Conservation (phyloP, 2,329 filamentous ascomycete genomes). For the Ophiosphaerella narmari region DNA sequence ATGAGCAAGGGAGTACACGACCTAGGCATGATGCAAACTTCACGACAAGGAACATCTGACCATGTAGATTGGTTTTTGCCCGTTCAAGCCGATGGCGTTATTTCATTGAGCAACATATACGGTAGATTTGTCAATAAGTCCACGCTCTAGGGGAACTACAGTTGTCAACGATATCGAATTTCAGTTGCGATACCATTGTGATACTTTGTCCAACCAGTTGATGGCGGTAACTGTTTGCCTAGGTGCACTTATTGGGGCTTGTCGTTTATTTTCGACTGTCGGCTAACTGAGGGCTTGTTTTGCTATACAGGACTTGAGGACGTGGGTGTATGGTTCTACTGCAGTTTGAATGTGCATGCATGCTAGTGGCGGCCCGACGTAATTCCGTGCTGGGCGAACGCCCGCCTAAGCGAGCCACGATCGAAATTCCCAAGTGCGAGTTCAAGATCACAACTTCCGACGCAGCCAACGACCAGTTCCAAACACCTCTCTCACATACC, state of each 20-base stretch:
- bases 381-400: slow-evolving; percentile 7
- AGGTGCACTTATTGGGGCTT: too few relatives aligned
- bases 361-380: slow-evolving; percentile 23
- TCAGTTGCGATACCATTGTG: too few relatives aligned
- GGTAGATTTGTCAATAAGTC: too few relatives aligned
- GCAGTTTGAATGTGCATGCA: background rate
- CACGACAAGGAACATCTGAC: background rate
- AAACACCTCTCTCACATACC: slow-evolving; percentile 21
- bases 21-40: background rate
- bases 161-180: too few relatives aligned
- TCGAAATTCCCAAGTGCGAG: slow-evolving; percentile 11
- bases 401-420: slow-evolving; percentile 25
- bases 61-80: background rate
- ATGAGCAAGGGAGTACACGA: background rate
- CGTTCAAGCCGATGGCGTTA: too few relatives aligned
- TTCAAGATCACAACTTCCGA: slow-evolving; percentile 6
- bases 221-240: too few relatives aligned
- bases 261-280: too few relatives aligned
- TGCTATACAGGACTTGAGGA: too few relatives aligned
- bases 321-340: too few relatives aligned
- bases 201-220: too few relatives aligned
- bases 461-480: slow-evolving; percentile 29
- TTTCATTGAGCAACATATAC: too few relatives aligned
- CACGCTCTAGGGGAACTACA: too few relatives aligned
- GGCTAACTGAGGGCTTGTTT: background rate